Base-by-base conservation (phyloP, 2,329 filamentous ascomycete species). In the Arthrinium puccinioides region DNA sequence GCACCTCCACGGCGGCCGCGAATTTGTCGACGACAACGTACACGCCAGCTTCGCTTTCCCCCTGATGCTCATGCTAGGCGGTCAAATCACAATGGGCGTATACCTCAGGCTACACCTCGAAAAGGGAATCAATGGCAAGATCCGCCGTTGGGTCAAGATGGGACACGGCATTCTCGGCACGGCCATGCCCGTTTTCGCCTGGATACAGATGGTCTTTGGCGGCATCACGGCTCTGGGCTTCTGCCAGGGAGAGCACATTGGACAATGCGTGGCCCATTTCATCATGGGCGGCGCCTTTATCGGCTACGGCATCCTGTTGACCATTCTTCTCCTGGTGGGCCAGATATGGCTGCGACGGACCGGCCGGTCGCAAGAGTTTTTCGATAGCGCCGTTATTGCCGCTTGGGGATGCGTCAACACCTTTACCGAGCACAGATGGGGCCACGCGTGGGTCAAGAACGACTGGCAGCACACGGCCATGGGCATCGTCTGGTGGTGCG, bases 271-370 rank as follows among this genome's bases (percentile, higher is more conserved):
- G 28, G 92, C 92, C 2, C 92, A 98, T 61, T 98, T 97, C 62
- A 98, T 97, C 61, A 98, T 98, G 92, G 92, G 92, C 30, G 84
- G 85, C 48, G 89, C 90, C 1, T 98, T 98, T 57, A 90, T 98
- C 49, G 92, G 76, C 21, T 98, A 98, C 54, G 92, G 87, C 20
- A 84, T 96, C 38, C 59, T 95, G 25, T 72, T 98, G 47, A 89
- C 86, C 3, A 82, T 97, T 15, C 66, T 96, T 15, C 74, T 97
- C 23, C 67, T 96, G 7, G 87, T 92, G 27, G 92, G 92, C 11
- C 92, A 97, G 62, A 64, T 79, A 21, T 96, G 88, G 87, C 66
- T 98, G 40, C 79, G 78, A 47, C 76, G 82, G 32, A 85, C 82
- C 4, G 88, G 88, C 14, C 79, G 87, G 37, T 94, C 87, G 39